These are phyloP conservation scores for Penicillium rolfsii DNA, from an alignment of 2,329 filamentous ascomycete genomes.

Conservation along the genomic window DNA sequence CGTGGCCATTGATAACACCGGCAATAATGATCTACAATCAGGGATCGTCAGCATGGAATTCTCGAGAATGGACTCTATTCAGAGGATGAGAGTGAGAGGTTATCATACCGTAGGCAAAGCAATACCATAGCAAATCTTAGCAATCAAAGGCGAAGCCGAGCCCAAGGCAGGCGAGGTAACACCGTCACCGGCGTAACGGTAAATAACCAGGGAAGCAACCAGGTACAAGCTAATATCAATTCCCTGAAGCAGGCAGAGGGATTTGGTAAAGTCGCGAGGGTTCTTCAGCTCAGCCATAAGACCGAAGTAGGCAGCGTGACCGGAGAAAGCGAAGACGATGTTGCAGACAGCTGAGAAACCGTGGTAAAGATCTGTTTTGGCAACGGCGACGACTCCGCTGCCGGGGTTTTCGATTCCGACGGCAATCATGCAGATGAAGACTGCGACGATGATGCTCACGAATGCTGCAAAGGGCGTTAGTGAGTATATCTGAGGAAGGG, in stretches of 20 bases:
- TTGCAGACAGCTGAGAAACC: slow-evolving; percentile 67
- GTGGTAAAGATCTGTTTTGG: slow-evolving; percentile 54
- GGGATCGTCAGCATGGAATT: neutral
- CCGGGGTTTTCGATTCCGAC: slow-evolving; percentile 59
- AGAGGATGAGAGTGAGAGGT: no score
- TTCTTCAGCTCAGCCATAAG: slow-evolving; percentile 67
- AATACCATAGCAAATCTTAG: slow-evolving; percentile 69
- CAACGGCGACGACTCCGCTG: slow-evolving; percentile 41
- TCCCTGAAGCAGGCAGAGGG: slow-evolving; percentile 64
- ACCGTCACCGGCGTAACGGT: slow-evolving; percentile 64
- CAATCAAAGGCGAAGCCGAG: slow-evolving; percentile 59
- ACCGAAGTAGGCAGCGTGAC: slow-evolving; percentile 70
- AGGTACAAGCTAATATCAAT: slow-evolving; percentile 66
- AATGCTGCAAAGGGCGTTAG: slow-evolving; percentile 52
- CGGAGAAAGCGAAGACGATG: slow-evolving; percentile 72
- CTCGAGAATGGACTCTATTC: no score
- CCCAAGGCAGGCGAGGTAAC: slow-evolving; percentile 70
- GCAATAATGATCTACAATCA: slow-evolving; percentile 63
- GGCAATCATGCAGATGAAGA: slow-evolving; percentile 68
- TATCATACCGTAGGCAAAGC: slow-evolving; percentile 62
- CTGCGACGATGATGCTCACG: slow-evolving; percentile 64
- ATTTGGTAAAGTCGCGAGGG: slow-evolving; percentile 64
- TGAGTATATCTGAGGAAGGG: no score
- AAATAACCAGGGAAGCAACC: slow-evolving; percentile 68
- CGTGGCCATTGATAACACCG: slow-evolving; percentile 70